Conservation (phyloP, 2,329 filamentous ascomycete species). For the Cladosporium sp. region DNA sequence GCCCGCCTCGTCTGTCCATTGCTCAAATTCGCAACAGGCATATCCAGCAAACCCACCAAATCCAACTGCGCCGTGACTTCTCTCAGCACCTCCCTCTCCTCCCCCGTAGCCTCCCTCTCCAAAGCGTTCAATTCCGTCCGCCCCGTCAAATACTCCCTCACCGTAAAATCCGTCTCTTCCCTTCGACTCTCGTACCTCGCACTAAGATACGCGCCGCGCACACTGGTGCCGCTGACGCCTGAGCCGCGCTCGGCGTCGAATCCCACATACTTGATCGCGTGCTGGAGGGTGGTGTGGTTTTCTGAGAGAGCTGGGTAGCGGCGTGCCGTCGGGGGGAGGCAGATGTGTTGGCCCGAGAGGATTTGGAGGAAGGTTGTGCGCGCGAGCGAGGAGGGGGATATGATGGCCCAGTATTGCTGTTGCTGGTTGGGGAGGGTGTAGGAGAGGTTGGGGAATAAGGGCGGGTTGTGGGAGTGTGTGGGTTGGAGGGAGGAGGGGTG, state of each 20-base stretch:
- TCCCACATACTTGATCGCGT: conserved; percentile 82
- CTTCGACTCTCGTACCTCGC: conserved; percentile 84
- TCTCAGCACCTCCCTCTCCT: conserved; percentile 49
- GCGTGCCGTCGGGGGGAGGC: conserved; percentile 68
- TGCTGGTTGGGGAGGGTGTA: conserved; percentile 52
- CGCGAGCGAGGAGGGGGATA: conserved; percentile 72
- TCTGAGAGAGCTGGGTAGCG: conserved; percentile 70
- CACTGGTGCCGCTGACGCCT: conserved; percentile 48
- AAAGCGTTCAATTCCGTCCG: conserved; percentile 78
- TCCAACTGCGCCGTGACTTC: conserved; percentile 66
- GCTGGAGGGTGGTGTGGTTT: conserved; percentile 53
- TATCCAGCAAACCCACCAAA: conserved; percentile 63
- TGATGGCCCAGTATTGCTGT: conserved; percentile 70
- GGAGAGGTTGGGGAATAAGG: conserved; percentile 66
- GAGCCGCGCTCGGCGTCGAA: conserved; percentile 70
- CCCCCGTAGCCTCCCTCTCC: conserved; percentile 41
- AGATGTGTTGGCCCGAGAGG: conserved; percentile 69
- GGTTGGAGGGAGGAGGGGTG: conserved; percentile 52
- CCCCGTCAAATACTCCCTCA: conserved; percentile 74
- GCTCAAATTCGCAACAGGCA: conserved; percentile 84
- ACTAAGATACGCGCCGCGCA: conserved; percentile 75
- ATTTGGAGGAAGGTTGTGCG: conserved; percentile 80
- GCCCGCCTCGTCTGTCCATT: conserved; percentile 88
- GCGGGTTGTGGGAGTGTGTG: conserved; percentile 54
- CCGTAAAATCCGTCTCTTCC: conserved; percentile 81